phyloP scores from a whole-genome alignment of 441 rosid species.

The Eruca vesicaria region DNA sequence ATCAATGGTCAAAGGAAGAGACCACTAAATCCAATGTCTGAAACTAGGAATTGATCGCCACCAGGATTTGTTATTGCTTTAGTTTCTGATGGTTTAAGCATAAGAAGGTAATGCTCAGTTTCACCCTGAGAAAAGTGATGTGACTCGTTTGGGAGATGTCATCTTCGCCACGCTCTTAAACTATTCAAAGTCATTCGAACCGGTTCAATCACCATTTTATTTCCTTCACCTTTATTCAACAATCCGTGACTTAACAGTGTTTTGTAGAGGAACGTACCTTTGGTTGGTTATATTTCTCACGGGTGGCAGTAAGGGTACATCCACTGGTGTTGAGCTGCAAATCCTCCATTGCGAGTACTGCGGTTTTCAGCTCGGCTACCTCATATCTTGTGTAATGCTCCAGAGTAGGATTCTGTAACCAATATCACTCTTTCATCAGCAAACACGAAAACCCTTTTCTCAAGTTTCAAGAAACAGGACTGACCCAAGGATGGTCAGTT shows the following conservation, averaged over 20 bases:
- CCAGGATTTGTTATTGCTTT: conserved; percentile 10
- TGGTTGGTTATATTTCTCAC: conserved; percentile 69
- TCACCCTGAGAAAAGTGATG: conserved; percentile 55
- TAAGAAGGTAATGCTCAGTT: conserved; percentile 7
- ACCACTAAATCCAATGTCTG: conserved; percentile 24
- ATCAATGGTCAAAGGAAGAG: not conserved
- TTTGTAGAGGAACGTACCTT: conserved; percentile 49
- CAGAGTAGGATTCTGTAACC: conserved; percentile 73
- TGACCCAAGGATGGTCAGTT: conserved; percentile 78
- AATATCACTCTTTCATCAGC: conserved; percentile 25
- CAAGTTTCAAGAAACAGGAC: conserved; percentile 21
- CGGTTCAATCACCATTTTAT: not conserved
- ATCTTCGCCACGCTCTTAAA: conserved; percentile 73
- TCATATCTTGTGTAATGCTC: conserved; percentile 76
- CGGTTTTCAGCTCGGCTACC: conserved; percentile 54
- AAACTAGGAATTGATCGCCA: conserved; percentile 33
- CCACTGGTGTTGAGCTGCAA: conserved; percentile 64
- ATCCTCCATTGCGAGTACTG: conserved; percentile 74
- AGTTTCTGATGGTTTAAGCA: not conserved
- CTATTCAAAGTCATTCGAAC: conserved; percentile 45
- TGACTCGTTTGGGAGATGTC: conserved; percentile 52
- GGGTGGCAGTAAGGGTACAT: conserved; percentile 63
- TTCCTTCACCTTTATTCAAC: not conserved
- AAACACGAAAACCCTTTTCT: not conserved
- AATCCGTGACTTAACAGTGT: not conserved